phyloP scores from a whole-genome alignment of 495 filamentous ascomycete genomes.

The Trichoderma orchidacearum region DNA sequence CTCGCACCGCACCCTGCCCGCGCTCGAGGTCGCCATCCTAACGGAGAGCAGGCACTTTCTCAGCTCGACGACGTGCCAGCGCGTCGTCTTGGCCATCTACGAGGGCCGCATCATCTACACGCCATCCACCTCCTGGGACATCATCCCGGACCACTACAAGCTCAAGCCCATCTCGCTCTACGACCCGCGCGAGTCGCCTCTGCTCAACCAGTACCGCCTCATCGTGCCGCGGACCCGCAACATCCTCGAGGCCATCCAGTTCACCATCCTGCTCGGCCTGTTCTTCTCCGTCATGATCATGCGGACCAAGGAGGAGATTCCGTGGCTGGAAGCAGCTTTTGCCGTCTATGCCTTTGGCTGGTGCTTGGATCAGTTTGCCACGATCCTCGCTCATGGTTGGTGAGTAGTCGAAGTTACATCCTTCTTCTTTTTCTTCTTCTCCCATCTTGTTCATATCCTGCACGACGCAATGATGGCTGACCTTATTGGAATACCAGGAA shows the following conservation, averaged over 20 bases:
- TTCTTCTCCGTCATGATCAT: constrained; percentile 52
- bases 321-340: constrained; percentile 43
- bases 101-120: constrained; percentile 56
- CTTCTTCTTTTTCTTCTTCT: not conserved
- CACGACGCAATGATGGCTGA: no score
- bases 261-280: constrained; percentile 44
- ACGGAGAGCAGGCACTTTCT: constrained; percentile 54
- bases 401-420: constrained; percentile 14
- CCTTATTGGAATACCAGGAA: constrained; percentile 39
- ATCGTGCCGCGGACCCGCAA: constrained; percentile 59
- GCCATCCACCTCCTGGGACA: constrained; percentile 53
- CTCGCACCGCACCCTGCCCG: constrained; percentile 46
- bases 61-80: constrained; percentile 53
- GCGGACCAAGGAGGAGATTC: constrained; percentile 33
- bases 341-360: constrained; percentile 54
- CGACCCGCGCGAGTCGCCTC: constrained; percentile 45
- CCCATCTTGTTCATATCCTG: no score
- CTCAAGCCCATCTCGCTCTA: constrained; percentile 57
- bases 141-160: constrained; percentile 64
- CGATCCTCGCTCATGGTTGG: constrained; percentile 60
- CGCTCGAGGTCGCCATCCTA: constrained; percentile 58
- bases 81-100: constrained; percentile 57
- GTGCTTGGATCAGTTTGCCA: constrained; percentile 59
- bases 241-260: constrained; percentile 52
- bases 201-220: constrained; percentile 64